These are phyloP conservation scores for Debaryomyces udenii DNA, from an alignment of 1,139 yeast genomes.

Conservation along the genomic window DNA sequence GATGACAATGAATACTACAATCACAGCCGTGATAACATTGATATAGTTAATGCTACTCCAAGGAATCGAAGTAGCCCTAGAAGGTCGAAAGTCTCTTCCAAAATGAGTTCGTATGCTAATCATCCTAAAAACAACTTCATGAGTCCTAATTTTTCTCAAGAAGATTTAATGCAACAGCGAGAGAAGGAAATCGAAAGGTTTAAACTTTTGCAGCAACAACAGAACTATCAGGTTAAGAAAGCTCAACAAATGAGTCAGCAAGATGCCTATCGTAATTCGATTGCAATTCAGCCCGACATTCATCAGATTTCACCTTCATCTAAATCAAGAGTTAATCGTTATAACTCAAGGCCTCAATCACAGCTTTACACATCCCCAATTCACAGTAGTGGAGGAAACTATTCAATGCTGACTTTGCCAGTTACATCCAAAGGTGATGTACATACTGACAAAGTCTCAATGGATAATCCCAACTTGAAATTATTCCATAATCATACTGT, in stretches of 20 bases:
- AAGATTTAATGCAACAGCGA: slow-evolving; percentile 22
- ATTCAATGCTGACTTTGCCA: slow-evolving; percentile 1
- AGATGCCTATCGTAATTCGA: slow-evolving; percentile 15
- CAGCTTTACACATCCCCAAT: slow-evolving; percentile 11
- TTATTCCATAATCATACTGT: slow-evolving; percentile 29
- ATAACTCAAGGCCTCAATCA: slow-evolving; percentile 23
- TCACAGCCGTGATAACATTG: slow-evolving; percentile 28
- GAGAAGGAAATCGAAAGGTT: slow-evolving; percentile 39
- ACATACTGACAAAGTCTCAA: slow-evolving; percentile 19
- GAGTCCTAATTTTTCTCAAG: slow-evolving; percentile 19
- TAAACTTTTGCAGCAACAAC: slow-evolving; percentile 36
- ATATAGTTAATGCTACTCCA: slow-evolving; percentile 9
- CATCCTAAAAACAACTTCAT: slow-evolving; percentile 25
- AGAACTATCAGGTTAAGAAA: slow-evolving; percentile 32
- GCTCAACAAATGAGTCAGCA: slow-evolving; percentile 17
- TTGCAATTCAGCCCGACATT: slow-evolving; percentile 18
- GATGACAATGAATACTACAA: slow-evolving; percentile 26
- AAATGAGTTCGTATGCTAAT: slow-evolving; percentile 22
- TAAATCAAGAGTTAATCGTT: slow-evolving; percentile 9
- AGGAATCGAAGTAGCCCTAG: slow-evolving; percentile 17
- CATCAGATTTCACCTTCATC: slow-evolving; percentile 9
- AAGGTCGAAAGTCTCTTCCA: slow-evolving; percentile 22
- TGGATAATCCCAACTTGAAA: slow-evolving; percentile 10
- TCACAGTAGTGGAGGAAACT: slow-evolving; percentile 1
- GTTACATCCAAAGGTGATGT: slow-evolving; percentile 17